phyloP scores from a whole-genome alignment of 352 stramenopile species.

The Globisporangium sylvaticum region DNA sequence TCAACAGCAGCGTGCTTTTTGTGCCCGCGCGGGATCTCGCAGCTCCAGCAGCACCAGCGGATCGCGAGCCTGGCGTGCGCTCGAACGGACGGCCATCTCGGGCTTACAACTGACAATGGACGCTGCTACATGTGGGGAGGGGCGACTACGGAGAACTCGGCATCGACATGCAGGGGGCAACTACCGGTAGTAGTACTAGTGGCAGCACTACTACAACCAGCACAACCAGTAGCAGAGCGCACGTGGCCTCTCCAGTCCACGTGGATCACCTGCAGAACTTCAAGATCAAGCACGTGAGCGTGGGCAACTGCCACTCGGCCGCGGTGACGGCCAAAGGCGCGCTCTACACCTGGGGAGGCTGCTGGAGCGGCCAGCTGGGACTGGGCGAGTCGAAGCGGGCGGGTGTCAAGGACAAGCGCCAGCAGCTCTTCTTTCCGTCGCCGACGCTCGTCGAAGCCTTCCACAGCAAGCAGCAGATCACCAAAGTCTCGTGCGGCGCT shows the following conservation, averaged over 20 bases:
- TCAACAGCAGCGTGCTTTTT: conserved; percentile 32
- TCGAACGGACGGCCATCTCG: conserved; percentile 46
- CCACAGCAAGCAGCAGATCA: conserved; percentile 30
- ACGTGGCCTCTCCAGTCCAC: neutral
- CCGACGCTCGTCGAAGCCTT: conserved; percentile 59
- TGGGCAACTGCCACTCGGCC: conserved; percentile 62
- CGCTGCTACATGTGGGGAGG: conserved; percentile 59
- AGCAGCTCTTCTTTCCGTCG: conserved; percentile 59
- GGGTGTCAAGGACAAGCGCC: conserved; percentile 39
- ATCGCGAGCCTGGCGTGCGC: conserved; percentile 38
- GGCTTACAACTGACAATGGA: conserved; percentile 25
- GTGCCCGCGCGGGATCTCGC: conserved; percentile 34
- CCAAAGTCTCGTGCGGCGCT: conserved; percentile 86
- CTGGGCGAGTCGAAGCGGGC: conserved; percentile 53
- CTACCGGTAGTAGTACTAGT: neutral
- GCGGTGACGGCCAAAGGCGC: conserved; percentile 45
- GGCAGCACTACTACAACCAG: neutral
- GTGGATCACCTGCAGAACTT: conserved; percentile 9
- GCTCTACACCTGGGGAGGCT: conserved; percentile 62
- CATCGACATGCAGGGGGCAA: conserved; percentile 12
- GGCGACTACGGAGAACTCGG: conserved; percentile 61
- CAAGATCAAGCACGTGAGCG: conserved; percentile 32
- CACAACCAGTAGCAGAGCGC: neutral
- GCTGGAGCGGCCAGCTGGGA: conserved; percentile 67
- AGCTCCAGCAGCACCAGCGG: conserved; percentile 19